Percentiles rank a stretch among this genome's conserved stretches.
These are phyloP conservation scores for Fragaria ananassa DNA, from an alignment of 306 rosid species.

Conservation along the genomic window DNA sequence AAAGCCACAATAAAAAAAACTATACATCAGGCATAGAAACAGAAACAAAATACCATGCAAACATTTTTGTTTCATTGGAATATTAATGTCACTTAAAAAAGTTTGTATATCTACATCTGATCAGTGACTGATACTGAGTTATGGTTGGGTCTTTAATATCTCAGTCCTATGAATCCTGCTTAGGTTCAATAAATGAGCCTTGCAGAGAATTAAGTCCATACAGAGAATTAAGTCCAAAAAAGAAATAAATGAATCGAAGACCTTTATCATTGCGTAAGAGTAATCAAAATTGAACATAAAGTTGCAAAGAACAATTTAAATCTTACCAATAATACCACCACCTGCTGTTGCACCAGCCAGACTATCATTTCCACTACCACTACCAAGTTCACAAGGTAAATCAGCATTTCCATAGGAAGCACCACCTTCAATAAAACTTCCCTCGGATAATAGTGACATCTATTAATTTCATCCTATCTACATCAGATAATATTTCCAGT, in stretches of 20 bases:
- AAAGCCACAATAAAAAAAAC: neutral
- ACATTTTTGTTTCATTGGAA: neutral
- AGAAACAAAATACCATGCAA: neutral
- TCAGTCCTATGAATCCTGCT: neutral
- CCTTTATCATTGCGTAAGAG: neutral
- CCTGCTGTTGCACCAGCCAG: constrained; percentile 85
- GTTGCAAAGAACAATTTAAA: constrained; percentile 1
- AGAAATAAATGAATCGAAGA: neutral
- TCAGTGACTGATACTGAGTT: neutral
- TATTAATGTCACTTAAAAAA: neutral
- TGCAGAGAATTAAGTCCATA: neutral
- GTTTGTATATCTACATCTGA: neutral
- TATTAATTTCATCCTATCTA: neutral
- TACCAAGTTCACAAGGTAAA: constrained; percentile 96
- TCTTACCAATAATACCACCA: constrained; percentile 94
- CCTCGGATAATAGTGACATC: constrained; percentile 19
- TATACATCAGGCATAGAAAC: constrained; percentile 4
- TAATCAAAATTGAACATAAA: neutral
- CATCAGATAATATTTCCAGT: neutral
- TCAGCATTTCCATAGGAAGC: constrained; percentile 70
- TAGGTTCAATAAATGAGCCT: neutral
- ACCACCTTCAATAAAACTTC: constrained; percentile 83
- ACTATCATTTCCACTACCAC: constrained; percentile 93
- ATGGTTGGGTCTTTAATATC: neutral
- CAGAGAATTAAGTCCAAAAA: neutral